phyloP scores from a whole-genome alignment of 192 early-diverging fungal species.

The Coemansia sp. region DNA sequence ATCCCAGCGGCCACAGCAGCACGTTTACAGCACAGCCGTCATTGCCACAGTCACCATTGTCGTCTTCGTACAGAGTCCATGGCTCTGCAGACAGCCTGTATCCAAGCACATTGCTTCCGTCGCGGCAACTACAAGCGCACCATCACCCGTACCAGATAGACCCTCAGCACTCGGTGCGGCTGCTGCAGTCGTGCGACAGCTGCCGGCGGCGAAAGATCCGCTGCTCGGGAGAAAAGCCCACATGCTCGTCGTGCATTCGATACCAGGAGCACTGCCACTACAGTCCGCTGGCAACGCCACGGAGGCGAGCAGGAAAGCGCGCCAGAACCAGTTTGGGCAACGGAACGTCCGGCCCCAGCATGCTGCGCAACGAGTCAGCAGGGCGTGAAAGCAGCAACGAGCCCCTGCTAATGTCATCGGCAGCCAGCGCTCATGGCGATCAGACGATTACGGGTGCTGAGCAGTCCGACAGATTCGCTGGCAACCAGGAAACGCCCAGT shows the following conservation, averaged over 20 bases:
- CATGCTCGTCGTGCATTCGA: constrained; percentile 50
- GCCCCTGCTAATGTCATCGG: neutral
- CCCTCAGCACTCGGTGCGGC: constrained; percentile 22
- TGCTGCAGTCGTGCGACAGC: constrained; percentile 55
- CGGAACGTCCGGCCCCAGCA: neutral
- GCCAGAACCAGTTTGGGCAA: neutral
- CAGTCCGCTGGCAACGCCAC: constrained; percentile 50
- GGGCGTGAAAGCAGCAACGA: neutral
- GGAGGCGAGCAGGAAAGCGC: constrained; percentile 39
- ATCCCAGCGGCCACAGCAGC: constrained; percentile 8
- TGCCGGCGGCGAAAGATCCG: constrained; percentile 53
- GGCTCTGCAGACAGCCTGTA: constrained; percentile 13
- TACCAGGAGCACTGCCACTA: constrained; percentile 55
- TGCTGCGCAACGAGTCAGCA: neutral
- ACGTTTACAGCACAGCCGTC: constrained; percentile 1
- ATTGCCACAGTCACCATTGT: neutral
- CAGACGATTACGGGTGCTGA: neutral
- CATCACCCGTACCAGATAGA: constrained; percentile 10
- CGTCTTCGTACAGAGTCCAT: neutral
- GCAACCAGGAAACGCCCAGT: neutral
- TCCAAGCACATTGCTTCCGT: constrained; percentile 29
- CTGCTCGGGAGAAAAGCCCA: constrained; percentile 53
- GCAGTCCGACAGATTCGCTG: neutral
- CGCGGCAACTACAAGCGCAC: constrained; percentile 24
- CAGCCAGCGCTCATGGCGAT: neutral